Base-by-base conservation (phyloP, 345 rosid genomes). In the Sonneratia alba region DNA sequence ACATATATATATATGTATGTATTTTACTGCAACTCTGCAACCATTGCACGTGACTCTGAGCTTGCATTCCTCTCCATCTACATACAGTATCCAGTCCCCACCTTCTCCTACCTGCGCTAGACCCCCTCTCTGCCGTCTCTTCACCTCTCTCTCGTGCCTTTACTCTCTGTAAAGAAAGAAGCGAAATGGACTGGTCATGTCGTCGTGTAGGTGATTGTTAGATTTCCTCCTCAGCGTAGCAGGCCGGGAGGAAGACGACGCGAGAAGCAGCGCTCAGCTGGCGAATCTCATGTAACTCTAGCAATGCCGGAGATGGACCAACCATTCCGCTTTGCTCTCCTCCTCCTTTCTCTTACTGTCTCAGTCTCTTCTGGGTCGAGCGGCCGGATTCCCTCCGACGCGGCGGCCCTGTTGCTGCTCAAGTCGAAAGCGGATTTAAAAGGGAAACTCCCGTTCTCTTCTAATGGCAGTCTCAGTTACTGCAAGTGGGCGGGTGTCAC, bases 401-500 rank as follows among this genome's bases (percentile, higher is more conserved):
- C 92, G 34, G 57, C 78, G 1, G 81, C 89, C 32, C 85, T 93
- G 56, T 79, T 93, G n/a, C 84, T 82, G 36, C 91, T 94, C 77
- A 89, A 86, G 71, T 83, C 87, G 40, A 86, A 81, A 75, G 97
- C 94, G 2, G 98, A 94, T 81, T 66, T 82, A 47, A 77, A 79
- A 74, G 71, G 74, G 74, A 75, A 55, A 45, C 85, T 91, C 15
- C 71, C 63, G 0, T 87, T 73, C 78, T 75, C 82, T 8, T 72
- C 51, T 15, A 82, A 81, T 74, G 73, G 71, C 22, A 79, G 81
- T 75, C 70, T 74, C 49, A 68, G 18, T 12, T 82, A 81, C 72
- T 93, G 98, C 73, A 78, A 80, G 27, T 93, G 97, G 98, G 81
- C 66, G 75, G 96, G 97, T 32, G 93, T 91, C 5, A 78, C 75